Percentiles rank a stretch among this genome's conserved stretches.
Conservation (phyloP, 1,284 basidiomycete genomes). For the Blastosporella zonata region DNA sequence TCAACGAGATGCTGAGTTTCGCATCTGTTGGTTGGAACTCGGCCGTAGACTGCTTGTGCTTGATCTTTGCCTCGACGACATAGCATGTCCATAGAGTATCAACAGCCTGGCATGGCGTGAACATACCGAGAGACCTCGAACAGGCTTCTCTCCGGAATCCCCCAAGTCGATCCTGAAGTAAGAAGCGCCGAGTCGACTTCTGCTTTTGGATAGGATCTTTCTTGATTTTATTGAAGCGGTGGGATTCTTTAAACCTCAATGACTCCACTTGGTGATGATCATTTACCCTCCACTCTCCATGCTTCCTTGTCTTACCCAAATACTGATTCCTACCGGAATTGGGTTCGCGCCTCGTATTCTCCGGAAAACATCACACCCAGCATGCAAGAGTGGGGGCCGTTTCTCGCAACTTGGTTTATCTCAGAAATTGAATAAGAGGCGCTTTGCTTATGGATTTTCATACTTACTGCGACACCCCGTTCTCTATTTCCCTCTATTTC, state of each 20-base stretch:
- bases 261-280: neutral
- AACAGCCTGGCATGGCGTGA: too few relatives aligned
- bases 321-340: neutral
- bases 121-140: too few relatives aligned
- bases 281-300: neutral
- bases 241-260: neutral
- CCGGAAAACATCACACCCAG: neutral
- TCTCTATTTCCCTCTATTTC: neutral
- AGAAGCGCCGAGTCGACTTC: too few relatives aligned
- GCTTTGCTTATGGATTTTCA: neutral
- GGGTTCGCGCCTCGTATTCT: neutral
- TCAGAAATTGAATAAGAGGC: conserved; percentile 10
- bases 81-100: too few relatives aligned
- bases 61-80: too few relatives aligned
- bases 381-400: conserved; percentile 8
- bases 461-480: conserved; percentile 3
- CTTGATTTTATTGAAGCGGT: too few relatives aligned
- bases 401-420: neutral
- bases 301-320: neutral
- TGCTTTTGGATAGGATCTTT: too few relatives aligned
- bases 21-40: too few relatives aligned
- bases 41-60: too few relatives aligned
- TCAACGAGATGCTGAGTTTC: too few relatives aligned
- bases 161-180: too few relatives aligned
- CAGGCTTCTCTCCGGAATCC: too few relatives aligned